These are phyloP conservation scores for Fusarium anthophilum DNA, from an alignment of 2,329 filamentous ascomycete species.

Conservation along the genomic window DNA sequence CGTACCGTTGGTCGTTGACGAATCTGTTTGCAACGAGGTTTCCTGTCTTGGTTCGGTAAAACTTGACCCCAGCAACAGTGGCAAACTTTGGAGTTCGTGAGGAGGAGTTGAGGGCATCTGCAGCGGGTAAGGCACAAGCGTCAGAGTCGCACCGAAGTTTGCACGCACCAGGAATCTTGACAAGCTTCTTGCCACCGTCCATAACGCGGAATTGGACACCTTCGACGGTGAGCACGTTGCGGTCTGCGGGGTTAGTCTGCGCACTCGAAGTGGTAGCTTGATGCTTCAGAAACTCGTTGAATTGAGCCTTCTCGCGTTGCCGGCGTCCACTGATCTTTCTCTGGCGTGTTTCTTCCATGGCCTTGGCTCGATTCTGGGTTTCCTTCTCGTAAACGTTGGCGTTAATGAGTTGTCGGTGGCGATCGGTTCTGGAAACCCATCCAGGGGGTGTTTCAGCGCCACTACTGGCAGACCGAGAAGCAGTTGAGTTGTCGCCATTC, in stretches of 20 bases:
- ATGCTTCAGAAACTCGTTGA: conserved; percentile 52
- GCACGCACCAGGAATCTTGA: conserved; percentile 72
- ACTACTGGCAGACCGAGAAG: conserved; percentile 49
- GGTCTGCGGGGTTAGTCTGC: conserved; percentile 45
- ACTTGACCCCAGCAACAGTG: conserved; percentile 79
- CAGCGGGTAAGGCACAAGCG: conserved; percentile 42
- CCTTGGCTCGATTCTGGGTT: conserved; percentile 71
- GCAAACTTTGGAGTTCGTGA: conserved; percentile 79
- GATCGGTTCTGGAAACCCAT: conserved; percentile 79
- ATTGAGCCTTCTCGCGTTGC: conserved; percentile 67
- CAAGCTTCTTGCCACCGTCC: conserved; percentile 83
- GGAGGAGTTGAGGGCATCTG: conserved; percentile 68
- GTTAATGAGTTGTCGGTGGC: conserved; percentile 86
- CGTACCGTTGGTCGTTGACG: conserved; percentile 80
- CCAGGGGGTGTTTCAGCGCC: conserved; percentile 47
- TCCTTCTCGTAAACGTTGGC: conserved; percentile 80
- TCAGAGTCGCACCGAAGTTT: neutral
- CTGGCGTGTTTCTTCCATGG: conserved; percentile 74
- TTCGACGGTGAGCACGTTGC: conserved; percentile 73
- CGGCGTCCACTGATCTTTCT: conserved; percentile 65
- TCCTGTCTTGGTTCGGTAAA: conserved; percentile 86
- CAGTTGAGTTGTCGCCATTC: conserved; percentile 55
- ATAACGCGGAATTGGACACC: conserved; percentile 78
- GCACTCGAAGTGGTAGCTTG: conserved; percentile 34
- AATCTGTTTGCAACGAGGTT: conserved; percentile 84